Conservation (phyloP, 2,329 filamentous ascomycete genomes). For the Chalara sp. region DNA sequence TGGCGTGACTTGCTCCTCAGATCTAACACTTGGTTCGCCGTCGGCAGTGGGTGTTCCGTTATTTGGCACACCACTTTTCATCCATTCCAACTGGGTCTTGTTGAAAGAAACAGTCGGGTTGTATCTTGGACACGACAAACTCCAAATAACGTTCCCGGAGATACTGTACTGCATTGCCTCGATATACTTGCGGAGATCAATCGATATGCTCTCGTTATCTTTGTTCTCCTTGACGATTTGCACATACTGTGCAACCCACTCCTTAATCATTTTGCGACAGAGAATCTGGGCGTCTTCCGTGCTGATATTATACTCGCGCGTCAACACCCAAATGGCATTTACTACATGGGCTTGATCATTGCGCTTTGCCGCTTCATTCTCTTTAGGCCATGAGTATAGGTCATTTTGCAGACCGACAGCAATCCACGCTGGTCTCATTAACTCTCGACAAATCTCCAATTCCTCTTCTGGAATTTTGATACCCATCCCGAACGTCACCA, state of each 20-base stretch:
- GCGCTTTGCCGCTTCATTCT: too few species aligned
- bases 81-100: too few species aligned
- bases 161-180: constrained; percentile 26
- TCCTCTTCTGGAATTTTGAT: too few species aligned
- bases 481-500: too few species aligned
- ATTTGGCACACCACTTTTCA: too few species aligned
- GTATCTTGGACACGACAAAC: constrained; percentile 29
- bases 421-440: too few species aligned
- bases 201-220: constrained; percentile 13
- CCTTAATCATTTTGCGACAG: constrained; percentile 4
- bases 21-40: too few species aligned
- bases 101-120: too few species aligned
- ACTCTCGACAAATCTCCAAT: too few species aligned
- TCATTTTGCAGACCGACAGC: constrained; percentile 32
- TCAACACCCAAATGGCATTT: constrained; percentile 35
- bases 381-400: constrained; percentile 33
- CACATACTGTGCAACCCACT: not conserved
- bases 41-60: too few species aligned
- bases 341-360: constrained; percentile 30
- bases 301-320: constrained; percentile 27
- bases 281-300: constrained; percentile 24
- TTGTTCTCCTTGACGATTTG: not conserved
- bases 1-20: too few species aligned
- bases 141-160: constrained; percentile 31
- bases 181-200: constrained; percentile 24